These are phyloP conservation scores for Vigna reflexopilosa DNA, from an alignment of 306 rosid species.

Conservation along the genomic window DNA sequence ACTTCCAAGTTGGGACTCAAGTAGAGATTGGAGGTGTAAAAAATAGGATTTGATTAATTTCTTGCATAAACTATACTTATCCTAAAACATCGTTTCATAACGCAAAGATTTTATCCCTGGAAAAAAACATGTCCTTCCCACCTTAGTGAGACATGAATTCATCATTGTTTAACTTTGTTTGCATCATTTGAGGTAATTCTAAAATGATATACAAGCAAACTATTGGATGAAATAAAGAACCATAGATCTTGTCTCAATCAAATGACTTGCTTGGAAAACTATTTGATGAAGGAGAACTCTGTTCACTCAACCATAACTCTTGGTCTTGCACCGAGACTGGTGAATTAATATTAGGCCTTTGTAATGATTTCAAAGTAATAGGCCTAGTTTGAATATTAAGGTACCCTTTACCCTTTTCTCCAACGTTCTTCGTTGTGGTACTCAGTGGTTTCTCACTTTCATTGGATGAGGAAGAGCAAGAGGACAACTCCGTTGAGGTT, in stretches of 20 bases:
- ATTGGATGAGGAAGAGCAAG: slow-evolving; percentile 59
- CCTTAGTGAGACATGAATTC: background rate
- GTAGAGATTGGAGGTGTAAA: background rate
- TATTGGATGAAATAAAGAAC: slow-evolving; percentile 57
- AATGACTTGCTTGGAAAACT: slow-evolving; percentile 65
- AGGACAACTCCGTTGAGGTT: slow-evolving; percentile 56
- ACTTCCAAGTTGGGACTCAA: background rate
- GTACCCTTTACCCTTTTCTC: slow-evolving; percentile 40
- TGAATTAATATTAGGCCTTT: slow-evolving; percentile 53
- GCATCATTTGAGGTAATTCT: slow-evolving; percentile 9
- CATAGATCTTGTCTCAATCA: slow-evolving; percentile 46
- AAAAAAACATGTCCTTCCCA: background rate
- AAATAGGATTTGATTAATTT: background rate
- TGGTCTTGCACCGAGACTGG: slow-evolving; percentile 77
- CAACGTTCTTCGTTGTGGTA: slow-evolving; percentile 30
- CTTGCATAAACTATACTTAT: background rate
- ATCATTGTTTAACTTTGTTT: slow-evolving; percentile 2
- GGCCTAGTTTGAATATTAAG: slow-evolving; percentile 35
- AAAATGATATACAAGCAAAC: slow-evolving; percentile 56
- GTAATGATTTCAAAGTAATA: slow-evolving; percentile 39
- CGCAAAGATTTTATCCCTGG: background rate
- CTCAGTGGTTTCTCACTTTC: slow-evolving; percentile 64
- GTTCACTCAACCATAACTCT: slow-evolving; percentile 78
- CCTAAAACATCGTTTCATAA: background rate
- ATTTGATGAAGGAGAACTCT: slow-evolving; percentile 81